Percentiles rank a stretch among this genome's conserved stretches.
These are phyloP conservation scores for Leccinellum luteum DNA, from an alignment of 768 basidiomycete genomes.

Conservation along the genomic window DNA sequence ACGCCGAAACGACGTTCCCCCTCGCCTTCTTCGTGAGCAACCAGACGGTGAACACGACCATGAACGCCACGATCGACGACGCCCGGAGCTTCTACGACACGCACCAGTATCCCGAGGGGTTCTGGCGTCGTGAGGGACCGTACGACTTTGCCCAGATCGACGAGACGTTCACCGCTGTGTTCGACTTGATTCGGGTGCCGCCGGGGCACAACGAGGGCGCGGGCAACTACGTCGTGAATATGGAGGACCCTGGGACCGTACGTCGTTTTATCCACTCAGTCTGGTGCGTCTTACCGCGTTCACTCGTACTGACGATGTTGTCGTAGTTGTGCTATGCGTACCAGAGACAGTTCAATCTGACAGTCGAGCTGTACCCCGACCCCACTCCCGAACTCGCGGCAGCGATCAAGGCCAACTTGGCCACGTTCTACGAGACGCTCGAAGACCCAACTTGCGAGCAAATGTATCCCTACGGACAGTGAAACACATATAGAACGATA, in stretches of 20 bases:
- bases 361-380: conserved; percentile 20
- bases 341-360: conserved; percentile 21
- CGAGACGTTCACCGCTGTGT: conserved; percentile 1
- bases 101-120: conserved; percentile 19
- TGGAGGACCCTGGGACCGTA: conserved; percentile 11
- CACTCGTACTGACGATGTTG: background rate
- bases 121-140: conserved; percentile 17
- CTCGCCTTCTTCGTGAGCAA: conserved; percentile 26
- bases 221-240: conserved; percentile 14
- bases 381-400: conserved; percentile 17
- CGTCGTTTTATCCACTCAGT: background rate
- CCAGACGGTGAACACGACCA: conserved; percentile 19
- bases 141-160: conserved; percentile 6
- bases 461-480: conserved; percentile 17
- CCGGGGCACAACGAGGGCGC: conserved; percentile 20
- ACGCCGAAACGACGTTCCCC: conserved; percentile 23
- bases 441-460: conserved; percentile 11
- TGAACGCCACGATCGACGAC: conserved; percentile 10
- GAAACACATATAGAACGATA: background rate
- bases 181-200: background rate
- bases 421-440: conserved; percentile 13
- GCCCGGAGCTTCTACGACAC: conserved; percentile 20
- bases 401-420: conserved; percentile 23
- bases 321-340: conserved; percentile 19
- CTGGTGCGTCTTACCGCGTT: background rate